phyloP scores from a whole-genome alignment of 768 basidiomycete species.

The Sarcodon aspratus region DNA sequence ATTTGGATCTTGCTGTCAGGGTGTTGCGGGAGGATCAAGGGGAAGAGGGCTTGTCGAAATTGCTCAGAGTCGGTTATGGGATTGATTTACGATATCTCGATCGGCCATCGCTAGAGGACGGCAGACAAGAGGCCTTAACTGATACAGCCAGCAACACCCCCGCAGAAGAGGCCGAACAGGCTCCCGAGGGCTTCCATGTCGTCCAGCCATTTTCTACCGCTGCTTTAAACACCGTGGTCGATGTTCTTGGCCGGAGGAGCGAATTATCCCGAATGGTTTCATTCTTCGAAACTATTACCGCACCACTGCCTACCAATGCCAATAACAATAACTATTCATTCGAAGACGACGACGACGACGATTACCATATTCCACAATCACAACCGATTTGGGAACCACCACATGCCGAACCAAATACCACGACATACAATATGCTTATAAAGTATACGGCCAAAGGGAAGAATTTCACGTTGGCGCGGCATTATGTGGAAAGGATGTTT shows the following conservation, averaged over 20 bases:
- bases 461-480: slow-evolving; percentile 46
- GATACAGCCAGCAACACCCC: not conserved
- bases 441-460: slow-evolving; percentile 39
- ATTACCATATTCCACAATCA: slow-evolving; percentile 25
- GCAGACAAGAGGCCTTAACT: slow-evolving; percentile 6
- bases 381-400: slow-evolving; percentile 14
- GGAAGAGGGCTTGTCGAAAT: slow-evolving; percentile 38
- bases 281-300: slow-evolving; percentile 70
- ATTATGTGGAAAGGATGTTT: slow-evolving; percentile 51
- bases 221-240: slow-evolving; percentile 64
- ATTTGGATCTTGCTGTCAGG: slow-evolving; percentile 57
- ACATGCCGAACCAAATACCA: slow-evolving; percentile 50
- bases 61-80: slow-evolving; percentile 63
- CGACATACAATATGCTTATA: slow-evolving; percentile 51
- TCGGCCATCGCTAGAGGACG: slow-evolving; percentile 40
- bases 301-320: slow-evolving; percentile 46
- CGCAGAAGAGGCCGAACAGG: not conserved
- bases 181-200: slow-evolving; percentile 1
- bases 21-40: slow-evolving; percentile 59
- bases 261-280: slow-evolving; percentile 58
- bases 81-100: slow-evolving; percentile 73
- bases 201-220: slow-evolving; percentile 31
- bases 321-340: slow-evolving; percentile 38
- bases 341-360: slow-evolving; percentile 58
- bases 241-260: slow-evolving; percentile 51